A percentile compares a stretch with the other conserved stretches of the same genome.
Evolutionary conservation across 1,139 yeast species (phyloP).

Genomic region (Pneumocystis oryctolagi): DNA sequence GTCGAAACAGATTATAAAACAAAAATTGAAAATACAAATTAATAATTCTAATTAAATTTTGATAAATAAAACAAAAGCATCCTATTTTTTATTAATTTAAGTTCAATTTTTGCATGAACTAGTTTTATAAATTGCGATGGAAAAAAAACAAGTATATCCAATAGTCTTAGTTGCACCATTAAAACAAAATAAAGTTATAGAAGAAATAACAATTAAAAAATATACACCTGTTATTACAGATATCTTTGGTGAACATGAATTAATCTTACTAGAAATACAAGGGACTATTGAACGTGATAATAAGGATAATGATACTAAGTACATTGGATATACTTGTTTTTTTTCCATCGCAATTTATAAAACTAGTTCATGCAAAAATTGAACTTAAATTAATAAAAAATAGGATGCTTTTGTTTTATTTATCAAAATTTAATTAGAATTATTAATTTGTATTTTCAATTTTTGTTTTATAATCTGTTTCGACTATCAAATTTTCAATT

Average conservation of each 20-base stretch:
- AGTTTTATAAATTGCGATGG: not conserved
- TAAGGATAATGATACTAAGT: not conserved
- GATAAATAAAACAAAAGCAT: no score
- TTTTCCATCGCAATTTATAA: not conserved
- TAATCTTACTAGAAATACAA: conserved; percentile 10
- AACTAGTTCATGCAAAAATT: not conserved
- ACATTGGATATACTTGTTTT: not conserved
- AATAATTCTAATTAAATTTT: no score
- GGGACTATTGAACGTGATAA: conserved; percentile 9
- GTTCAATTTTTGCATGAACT: not conserved
- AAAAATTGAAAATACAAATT: no score
- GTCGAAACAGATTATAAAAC: no score
- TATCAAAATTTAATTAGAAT: no score
- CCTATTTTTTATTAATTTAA: not conserved
- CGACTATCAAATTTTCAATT: no score
- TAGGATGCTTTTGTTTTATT: not conserved
- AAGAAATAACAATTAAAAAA: not conserved
- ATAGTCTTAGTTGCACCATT: not conserved
- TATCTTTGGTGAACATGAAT: conserved; percentile 4
- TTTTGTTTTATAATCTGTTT: no score
- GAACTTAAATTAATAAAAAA: no score
- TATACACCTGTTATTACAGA: not conserved
- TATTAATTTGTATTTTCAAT: no score
- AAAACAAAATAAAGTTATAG: not conserved
- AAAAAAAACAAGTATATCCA: not conserved